Base-by-base conservation (phyloP, 176 grass and related monocot species). In the Calamus simplicifolius region DNA sequence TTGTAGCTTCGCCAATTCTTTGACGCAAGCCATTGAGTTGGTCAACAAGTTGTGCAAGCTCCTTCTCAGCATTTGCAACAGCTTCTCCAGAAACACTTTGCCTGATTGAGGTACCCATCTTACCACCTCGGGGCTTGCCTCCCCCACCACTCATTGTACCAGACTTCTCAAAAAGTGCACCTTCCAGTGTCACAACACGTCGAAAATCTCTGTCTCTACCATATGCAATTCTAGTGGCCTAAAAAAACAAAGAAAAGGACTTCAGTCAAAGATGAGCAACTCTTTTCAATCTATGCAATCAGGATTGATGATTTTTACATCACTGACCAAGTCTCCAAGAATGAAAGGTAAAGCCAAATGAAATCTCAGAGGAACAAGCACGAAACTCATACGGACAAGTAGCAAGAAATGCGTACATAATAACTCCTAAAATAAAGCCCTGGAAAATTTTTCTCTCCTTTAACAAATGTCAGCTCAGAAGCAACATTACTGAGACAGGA, bases 111-210 rank as follows among this genome's bases (percentile, higher is more conserved):
- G 87, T 80, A 54, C 93, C 73, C 84, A 98, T 98, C 75, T 85
- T 84, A 64, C 93, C 93, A 59, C 87, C 70, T 60, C 77, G 51
- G 29, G 73, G 71, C 64, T 73, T 98, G 52, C 68, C 68, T n/a
- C 84, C 93, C 56, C 93, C 93, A 51, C 93, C 93, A 19, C 81
- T 92, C 87, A 98, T 98, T 52, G 93, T 88, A 72, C 93, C 93
- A 57, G 87, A 88, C 66, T 66, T 76, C 76, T 98, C 93, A 78
- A 92, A 82, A 65, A 98, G 79, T 61, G 85, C 93, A 67, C 93
- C 93, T 3, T 85, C 73, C 0, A 92, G 79, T 28, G 93, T 98
- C 54, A 98, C 93, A 50, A 98, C 93, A 19, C 84, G 79, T 27
- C 87, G 74, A 57, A 97, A 98, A 59, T 98, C 87, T 51, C 64